Conservation (phyloP, 306 rosid genomes). For the Rubus idaeus region DNA sequence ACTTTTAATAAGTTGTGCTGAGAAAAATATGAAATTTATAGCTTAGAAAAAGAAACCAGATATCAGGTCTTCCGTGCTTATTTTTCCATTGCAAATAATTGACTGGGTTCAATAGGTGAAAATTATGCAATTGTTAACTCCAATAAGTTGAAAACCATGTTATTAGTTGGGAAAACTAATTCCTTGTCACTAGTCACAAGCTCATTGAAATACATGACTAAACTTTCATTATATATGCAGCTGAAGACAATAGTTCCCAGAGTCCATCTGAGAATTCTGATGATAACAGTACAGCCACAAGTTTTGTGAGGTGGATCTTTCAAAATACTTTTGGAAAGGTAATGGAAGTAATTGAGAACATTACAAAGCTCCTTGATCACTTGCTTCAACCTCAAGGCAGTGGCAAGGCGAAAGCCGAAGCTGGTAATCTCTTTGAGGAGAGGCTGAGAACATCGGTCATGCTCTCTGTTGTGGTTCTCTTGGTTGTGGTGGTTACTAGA, state of each 20-base stretch:
- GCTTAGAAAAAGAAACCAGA: background rate
- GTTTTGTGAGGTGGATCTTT: constrained; percentile 42
- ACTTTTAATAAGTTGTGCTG: background rate
- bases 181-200: background rate
- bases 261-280: constrained; percentile 21
- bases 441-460: constrained; percentile 59
- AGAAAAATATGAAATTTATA: background rate
- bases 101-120: background rate
- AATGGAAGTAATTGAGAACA: constrained; percentile 48
- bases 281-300: constrained; percentile 30
- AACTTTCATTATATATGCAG: constrained; percentile 24
- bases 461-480: constrained; percentile 66
- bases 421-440: constrained; percentile 40
- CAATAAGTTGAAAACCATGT: background rate
- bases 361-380: constrained; percentile 39
- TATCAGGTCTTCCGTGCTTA: background rate
- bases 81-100: background rate
- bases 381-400: constrained; percentile 33
- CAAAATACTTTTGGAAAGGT: constrained; percentile 35
- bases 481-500: constrained; percentile 67
- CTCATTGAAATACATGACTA: background rate
- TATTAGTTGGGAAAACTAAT: background rate
- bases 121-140: background rate
- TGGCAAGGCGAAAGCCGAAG: constrained; percentile 17
- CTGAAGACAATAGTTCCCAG: constrained; percentile 21